A percentile compares a stretch with the other conserved stretches of the same genome.
phyloP scores from a whole-genome alignment of 2,329 filamentous ascomycete genomes.

The Aplosporella prunicola region DNA sequence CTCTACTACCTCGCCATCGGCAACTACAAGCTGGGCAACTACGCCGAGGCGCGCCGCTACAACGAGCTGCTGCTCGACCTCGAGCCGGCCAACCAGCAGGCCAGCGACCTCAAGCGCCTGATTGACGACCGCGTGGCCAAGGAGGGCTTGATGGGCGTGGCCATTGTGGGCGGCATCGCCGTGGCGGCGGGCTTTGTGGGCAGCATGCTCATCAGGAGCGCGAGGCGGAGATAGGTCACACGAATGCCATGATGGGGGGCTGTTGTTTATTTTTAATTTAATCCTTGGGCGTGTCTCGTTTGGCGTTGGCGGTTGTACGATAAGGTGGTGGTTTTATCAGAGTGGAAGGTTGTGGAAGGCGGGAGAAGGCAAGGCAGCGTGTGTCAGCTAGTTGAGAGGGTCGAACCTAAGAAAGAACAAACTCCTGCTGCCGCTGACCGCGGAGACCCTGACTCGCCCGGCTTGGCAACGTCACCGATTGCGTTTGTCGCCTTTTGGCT shows the following conservation, averaged over 20 bases:
- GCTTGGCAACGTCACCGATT: no score
- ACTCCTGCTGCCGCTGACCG: no score
- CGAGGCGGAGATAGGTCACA: slow-evolving; percentile 47
- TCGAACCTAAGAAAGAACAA: no score
- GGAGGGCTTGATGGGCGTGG: slow-evolving; percentile 88
- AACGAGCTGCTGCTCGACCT: slow-evolving; percentile 87
- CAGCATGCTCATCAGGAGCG: slow-evolving; percentile 71
- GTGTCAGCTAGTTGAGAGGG: no score
- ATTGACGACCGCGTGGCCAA: slow-evolving; percentile 95
- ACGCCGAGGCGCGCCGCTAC: slow-evolving; percentile 86
- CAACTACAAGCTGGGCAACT: slow-evolving; percentile 98
- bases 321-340: no score
- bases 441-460: no score
- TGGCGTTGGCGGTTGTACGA: no score
- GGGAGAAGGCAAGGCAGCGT: no score
- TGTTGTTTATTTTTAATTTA: no score
- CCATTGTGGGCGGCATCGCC: slow-evolving; percentile 86
- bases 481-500: no score
- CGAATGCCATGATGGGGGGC: not conserved
- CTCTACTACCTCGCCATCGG: slow-evolving; percentile 96
- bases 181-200: slow-evolving; percentile 90
- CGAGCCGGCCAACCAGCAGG: slow-evolving; percentile 86
- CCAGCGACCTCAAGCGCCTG: slow-evolving; percentile 70
- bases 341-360: no score
- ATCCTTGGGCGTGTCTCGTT: no score